phyloP scores from a whole-genome alignment of 768 basidiomycete genomes.

The Trametes cinnabarina region DNA sequence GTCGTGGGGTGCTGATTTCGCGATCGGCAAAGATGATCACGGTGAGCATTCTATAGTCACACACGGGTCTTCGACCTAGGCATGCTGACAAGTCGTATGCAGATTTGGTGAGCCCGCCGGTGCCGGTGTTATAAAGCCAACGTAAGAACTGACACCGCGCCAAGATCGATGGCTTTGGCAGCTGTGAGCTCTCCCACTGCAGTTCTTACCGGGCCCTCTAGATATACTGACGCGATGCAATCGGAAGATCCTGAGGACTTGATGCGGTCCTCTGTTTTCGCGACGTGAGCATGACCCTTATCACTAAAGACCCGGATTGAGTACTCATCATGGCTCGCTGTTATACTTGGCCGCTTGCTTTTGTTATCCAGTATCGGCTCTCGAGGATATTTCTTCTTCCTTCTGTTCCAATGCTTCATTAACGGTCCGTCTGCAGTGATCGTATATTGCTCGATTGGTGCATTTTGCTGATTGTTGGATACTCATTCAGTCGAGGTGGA shows the following conservation, averaged over 20 bases:
- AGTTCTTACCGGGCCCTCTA: neutral
- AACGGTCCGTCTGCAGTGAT: conserved; percentile 49
- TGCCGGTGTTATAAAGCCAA: neutral
- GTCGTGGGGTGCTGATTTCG: conserved; percentile 1
- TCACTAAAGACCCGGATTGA: neutral
- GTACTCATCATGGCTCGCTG: neutral
- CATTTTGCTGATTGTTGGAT: neutral
- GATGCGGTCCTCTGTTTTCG: conserved; percentile 70
- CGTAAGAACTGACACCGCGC: neutral
- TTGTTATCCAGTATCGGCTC: conserved; percentile 61
- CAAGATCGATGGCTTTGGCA: conserved; percentile 81
- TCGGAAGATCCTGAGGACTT: conserved; percentile 75
- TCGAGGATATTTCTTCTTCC: conserved; percentile 87
- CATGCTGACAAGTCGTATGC: conserved; percentile 3
- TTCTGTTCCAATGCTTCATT: conserved; percentile 92
- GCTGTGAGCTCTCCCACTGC: conserved; percentile 50
- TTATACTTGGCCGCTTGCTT: neutral
- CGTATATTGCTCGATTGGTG: too few relatives aligned
- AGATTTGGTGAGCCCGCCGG: conserved; percentile 44
- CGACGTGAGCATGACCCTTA: conserved; percentile 46
- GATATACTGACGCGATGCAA: conserved; percentile 4
- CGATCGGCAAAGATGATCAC: conserved; percentile 63
- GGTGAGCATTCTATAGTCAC: conserved; percentile 44
- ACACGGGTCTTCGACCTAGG: conserved; percentile 3
- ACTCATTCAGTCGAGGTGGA: conserved; percentile 62